phyloP scores from a whole-genome alignment of 1,284 basidiomycete genomes.

The Microbotryum violaceum region DNA sequence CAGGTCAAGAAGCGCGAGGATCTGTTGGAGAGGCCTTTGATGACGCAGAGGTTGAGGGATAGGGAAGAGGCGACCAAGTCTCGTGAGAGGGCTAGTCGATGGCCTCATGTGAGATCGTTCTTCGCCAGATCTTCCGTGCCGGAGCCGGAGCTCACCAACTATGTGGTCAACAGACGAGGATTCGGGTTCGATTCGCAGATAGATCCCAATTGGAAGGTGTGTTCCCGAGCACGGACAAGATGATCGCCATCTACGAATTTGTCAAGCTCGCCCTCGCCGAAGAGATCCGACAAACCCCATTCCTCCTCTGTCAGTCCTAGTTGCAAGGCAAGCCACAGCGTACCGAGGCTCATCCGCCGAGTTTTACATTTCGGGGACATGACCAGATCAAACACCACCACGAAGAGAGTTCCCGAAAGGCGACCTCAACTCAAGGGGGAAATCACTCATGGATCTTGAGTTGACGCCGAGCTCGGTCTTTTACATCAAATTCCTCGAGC shows the following conservation, averaged over 20 bases:
- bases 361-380: not conserved
- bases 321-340: conserved; percentile 1
- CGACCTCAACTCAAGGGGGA: conserved; percentile 59
- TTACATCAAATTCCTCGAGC: conserved; percentile 59
- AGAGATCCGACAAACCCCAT: conserved; percentile 64
- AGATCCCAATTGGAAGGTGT: conserved; percentile 69
- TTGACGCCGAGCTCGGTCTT: conserved; percentile 72
- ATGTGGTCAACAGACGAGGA: conserved; percentile 53
- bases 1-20: conserved; percentile 56
- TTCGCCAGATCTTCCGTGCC: not conserved
- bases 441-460: conserved; percentile 60
- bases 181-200: conserved; percentile 72
- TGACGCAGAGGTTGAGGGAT: conserved; percentile 61
- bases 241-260: conserved; percentile 71
- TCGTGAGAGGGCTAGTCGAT: conserved; percentile 56
- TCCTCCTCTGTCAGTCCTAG: conserved; percentile 61
- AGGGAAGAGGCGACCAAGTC: conserved; percentile 45
- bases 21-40: conserved; percentile 66
- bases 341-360: not conserved
- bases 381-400: conserved; percentile 66
- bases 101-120: conserved; percentile 54
- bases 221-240: conserved; percentile 67
- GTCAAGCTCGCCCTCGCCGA: conserved; percentile 64
- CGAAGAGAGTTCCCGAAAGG: conserved; percentile 70
- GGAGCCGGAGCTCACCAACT: conserved; percentile 1